phyloP scores from a whole-genome alignment of 2,329 filamentous ascomycete species.

The Clarireedia monteithiana region DNA sequence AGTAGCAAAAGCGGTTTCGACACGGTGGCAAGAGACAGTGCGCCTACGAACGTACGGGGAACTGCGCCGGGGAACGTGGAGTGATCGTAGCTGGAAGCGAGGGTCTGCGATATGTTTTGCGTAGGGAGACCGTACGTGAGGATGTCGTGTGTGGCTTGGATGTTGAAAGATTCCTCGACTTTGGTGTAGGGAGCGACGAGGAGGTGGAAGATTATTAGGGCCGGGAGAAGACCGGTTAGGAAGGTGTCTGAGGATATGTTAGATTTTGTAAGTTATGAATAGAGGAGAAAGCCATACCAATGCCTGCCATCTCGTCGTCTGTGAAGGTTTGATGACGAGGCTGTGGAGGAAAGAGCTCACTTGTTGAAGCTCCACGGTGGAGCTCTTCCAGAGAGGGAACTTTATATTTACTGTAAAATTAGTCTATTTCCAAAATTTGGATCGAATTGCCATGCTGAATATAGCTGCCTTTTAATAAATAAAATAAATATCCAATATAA shows the following conservation, averaged over 20 bases:
- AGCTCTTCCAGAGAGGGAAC: neutral
- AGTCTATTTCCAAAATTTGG: neutral
- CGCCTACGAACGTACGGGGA: slow-evolving; percentile 81
- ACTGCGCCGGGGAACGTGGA: slow-evolving; percentile 85
- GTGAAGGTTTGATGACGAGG: neutral
- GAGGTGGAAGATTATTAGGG: slow-evolving; percentile 61
- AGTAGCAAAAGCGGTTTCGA: slow-evolving; percentile 57
- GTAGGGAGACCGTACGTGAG: slow-evolving; percentile 69
- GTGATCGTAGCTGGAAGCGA: slow-evolving; percentile 74
- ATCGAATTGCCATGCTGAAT: too few relatives aligned
- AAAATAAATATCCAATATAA: neutral
- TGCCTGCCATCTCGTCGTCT: slow-evolving; percentile 19
- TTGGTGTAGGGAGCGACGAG: slow-evolving; percentile 81
- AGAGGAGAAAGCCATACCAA: slow-evolving; percentile 15
- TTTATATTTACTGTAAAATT: neutral
- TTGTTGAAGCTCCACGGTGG: neutral
- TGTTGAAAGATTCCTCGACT: slow-evolving; percentile 97
- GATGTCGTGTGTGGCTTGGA: slow-evolving; percentile 90
- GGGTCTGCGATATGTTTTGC: slow-evolving; percentile 41
- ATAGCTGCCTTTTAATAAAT: too few relatives aligned
- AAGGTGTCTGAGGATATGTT: slow-evolving; percentile 34
- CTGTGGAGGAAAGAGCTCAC: neutral
- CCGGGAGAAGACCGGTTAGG: slow-evolving; percentile 51
- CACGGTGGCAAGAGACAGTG: slow-evolving; percentile 67
- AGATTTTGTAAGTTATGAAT: neutral